Base-by-base conservation (phyloP, 805 yeast species). In the Metschnikowia arizonensis region DNA sequence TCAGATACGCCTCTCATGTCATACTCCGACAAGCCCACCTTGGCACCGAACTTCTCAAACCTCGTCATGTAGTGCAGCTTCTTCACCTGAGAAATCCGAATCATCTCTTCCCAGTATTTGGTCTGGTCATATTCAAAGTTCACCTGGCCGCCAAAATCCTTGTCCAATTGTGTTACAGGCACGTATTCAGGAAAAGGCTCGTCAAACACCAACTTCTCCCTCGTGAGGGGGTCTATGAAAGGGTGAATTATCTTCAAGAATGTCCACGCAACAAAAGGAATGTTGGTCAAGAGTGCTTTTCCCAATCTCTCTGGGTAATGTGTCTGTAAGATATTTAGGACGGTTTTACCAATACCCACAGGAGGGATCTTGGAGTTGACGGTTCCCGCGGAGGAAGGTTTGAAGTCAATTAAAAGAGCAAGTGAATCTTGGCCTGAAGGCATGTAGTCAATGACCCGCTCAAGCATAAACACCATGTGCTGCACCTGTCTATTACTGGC, bases 261-360 rank as follows among this genome's bases (percentile, higher is more conserved):
- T 8, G 96, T 83, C 87, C 96, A 86, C 5, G 90, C 98, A 45
- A 90, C 67, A 79, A 93, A 86, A 11, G 98, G 98, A 53, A 93
- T 89, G 65, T 93, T 91, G 40, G 95, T 87, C 44, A 93, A 73
- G 39, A 90, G 73, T 0, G 97, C 97, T 61, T 83, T 85, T 32
- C 99, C 99, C 48, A 93, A 74, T 58, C 99, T 79, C 64, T 93
- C 99, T 3, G 99, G 99, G 63, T 93, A 93, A 65, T 93, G 99
- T 10, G 95, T 89, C 68, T 93, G 99, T 56, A 93, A 72, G 62
- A 93, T 93, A 63, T 85, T 88, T 54, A 93, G 74, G 26, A 91
- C 98, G 66, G 89, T 96, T 61, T 90, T 83, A 29, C 97, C 97
- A 14, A 82, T 85, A 42, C 85, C 77, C 34, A 91, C 73, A 1